Conservation (phyloP, 306 rosid genomes). For the Canavalia ensiformis region DNA sequence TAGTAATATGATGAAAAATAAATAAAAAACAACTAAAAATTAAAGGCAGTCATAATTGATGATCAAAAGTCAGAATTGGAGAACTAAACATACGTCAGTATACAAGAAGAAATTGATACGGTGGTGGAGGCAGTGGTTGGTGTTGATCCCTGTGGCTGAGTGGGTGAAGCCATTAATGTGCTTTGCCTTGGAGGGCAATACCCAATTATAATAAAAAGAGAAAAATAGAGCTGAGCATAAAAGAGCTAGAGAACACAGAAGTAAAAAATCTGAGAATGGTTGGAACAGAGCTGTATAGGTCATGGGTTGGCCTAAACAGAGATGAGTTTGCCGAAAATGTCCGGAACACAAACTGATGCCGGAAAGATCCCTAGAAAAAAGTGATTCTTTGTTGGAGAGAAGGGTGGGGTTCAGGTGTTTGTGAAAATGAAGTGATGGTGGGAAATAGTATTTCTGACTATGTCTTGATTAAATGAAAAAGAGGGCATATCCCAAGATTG, state of each 20-base stretch:
- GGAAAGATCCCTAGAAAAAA: neutral
- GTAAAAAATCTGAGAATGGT: neutral
- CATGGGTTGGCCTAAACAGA: neutral
- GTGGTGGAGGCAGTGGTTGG: neutral
- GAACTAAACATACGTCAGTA: too few species aligned
- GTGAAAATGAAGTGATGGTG: neutral
- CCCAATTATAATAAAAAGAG: neutral
- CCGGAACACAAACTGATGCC: neutral
- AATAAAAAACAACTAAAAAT: too few species aligned
- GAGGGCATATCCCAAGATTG: too few species aligned
- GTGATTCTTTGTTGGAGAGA: neutral
- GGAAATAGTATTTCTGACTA: too few species aligned
- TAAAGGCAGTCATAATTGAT: too few species aligned
- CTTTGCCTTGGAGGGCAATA: neutral
- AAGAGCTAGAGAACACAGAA: neutral
- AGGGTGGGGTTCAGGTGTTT: neutral
- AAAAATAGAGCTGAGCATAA: neutral
- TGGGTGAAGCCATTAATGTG: neutral
- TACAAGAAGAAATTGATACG: too few species aligned
- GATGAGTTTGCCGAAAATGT: neutral
- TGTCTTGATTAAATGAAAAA: too few species aligned
- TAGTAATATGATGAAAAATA: too few species aligned
- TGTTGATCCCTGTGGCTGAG: conserved; percentile 1
- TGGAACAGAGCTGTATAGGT: neutral
- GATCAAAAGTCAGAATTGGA: too few species aligned